phyloP scores from a whole-genome alignment of 441 rosid species.

The Erodium trifolium region DNA sequence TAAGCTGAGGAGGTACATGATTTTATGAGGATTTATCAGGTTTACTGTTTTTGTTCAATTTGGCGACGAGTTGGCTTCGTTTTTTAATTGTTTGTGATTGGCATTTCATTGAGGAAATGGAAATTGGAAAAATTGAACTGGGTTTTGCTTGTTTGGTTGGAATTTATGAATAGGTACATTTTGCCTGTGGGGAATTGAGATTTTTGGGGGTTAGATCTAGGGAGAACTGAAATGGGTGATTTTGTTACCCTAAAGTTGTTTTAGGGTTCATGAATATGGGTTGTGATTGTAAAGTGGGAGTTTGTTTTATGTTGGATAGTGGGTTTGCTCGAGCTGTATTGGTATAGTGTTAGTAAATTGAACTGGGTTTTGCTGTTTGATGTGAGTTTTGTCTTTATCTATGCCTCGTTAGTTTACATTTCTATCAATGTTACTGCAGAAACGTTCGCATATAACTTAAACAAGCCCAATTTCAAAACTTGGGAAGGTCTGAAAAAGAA shows the following conservation, averaged over 20 bases:
- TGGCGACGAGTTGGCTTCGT: neutral
- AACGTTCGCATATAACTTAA: neutral
- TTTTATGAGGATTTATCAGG: no score
- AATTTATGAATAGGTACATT: neutral
- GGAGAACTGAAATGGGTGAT: neutral
- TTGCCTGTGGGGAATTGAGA: neutral
- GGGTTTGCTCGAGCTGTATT: neutral
- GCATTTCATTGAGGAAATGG: neutral
- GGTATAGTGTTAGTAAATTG: neutral
- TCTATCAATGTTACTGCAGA: neutral
- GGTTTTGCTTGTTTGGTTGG: neutral
- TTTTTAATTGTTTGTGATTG: neutral
- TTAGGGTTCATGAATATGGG: neutral
- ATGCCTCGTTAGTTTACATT: neutral
- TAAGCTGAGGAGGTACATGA: neutral
- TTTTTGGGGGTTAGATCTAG: neutral
- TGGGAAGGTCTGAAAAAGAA: neutral
- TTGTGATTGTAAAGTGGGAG: neutral
- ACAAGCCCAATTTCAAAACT: neutral
- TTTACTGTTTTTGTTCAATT: no score
- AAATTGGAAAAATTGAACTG: neutral
- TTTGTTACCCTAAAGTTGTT: neutral
- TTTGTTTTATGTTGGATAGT: neutral
- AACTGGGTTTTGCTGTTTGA: neutral
- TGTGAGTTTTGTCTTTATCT: neutral